Evolutionary conservation across 2,329 filamentous ascomycete species (phyloP).

Genomic region (Sodiomyces alkalinus): DNA sequence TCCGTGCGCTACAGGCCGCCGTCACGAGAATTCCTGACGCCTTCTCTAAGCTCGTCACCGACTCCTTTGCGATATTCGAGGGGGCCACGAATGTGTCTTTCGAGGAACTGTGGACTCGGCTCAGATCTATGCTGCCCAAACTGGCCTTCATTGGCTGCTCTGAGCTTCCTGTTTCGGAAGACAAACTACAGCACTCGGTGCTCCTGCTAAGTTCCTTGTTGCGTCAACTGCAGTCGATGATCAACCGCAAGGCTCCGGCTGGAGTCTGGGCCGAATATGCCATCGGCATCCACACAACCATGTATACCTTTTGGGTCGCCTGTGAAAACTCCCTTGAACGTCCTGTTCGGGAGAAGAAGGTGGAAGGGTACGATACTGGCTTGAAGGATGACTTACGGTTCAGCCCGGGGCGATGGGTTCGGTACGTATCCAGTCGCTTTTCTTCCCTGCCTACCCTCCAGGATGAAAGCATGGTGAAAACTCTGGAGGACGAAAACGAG

Average conservation of each 20-base stretch:
- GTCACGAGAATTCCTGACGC: conserved; percentile 19
- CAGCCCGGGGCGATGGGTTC: conserved; percentile 2
- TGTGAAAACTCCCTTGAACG: conserved; percentile 1
- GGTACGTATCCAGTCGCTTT: conserved; percentile 4
- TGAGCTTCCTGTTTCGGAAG: conserved; percentile 14
- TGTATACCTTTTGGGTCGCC: conserved; percentile 13
- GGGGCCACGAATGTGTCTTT: conserved; percentile 2
- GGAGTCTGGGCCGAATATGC: conserved; percentile 22
- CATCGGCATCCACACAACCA: conserved; percentile 17
- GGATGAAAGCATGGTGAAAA: conserved; percentile 1
- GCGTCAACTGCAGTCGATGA: conserved; percentile 18
- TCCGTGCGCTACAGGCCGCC: conserved; percentile 23
- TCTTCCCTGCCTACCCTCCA: conserved; percentile 3
- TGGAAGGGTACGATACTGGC: too few species aligned
- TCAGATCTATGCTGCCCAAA: conserved; percentile 23
- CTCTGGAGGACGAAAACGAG: not conserved
- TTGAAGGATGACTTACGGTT: not conserved
- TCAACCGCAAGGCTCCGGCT: conserved; percentile 17
- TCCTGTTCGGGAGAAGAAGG: conserved; percentile 1
- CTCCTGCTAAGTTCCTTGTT: conserved; percentile 20
- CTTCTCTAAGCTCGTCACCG: conserved; percentile 17
- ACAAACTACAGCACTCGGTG: conserved; percentile 24
- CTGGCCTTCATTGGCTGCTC: conserved; percentile 36
- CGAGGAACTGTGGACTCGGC: conserved; percentile 6
- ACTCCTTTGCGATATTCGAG: conserved; percentile 3